phyloP scores from a whole-genome alignment of 768 basidiomycete genomes.

The Naganishia antarctica region DNA sequence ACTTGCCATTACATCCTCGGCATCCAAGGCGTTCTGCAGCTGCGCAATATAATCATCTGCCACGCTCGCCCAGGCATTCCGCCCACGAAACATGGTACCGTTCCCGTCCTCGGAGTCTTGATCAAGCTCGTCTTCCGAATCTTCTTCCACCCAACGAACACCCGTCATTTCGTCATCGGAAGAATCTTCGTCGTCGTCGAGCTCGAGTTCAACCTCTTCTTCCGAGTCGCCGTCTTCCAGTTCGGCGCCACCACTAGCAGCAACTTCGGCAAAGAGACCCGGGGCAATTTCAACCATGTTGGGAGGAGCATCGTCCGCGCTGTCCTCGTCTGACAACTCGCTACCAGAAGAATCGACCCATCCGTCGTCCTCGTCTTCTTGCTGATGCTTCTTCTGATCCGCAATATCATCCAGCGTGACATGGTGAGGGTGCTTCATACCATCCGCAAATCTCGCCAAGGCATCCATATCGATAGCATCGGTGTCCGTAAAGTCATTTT shows the following conservation, averaged over 20 bases:
- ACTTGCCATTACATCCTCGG: slow-evolving; percentile 56
- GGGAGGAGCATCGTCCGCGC: not conserved
- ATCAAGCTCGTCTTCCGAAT: slow-evolving; percentile 38
- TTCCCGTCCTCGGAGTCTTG: slow-evolving; percentile 43
- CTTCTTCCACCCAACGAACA: slow-evolving; percentile 26
- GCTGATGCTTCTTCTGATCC: slow-evolving; percentile 22
- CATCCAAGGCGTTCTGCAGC: slow-evolving; percentile 57
- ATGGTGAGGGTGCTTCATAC: slow-evolving; percentile 18
- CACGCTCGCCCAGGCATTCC: slow-evolving; percentile 54
- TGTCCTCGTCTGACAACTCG: slow-evolving; percentile 22
- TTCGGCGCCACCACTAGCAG: slow-evolving; percentile 1
- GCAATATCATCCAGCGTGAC: slow-evolving; percentile 28
- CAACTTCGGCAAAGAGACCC: slow-evolving; percentile 17
- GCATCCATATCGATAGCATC: slow-evolving; percentile 16
- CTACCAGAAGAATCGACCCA: slow-evolving; percentile 31
- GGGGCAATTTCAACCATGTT: slow-evolving; percentile 22
- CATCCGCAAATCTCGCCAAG: slow-evolving; percentile 22
- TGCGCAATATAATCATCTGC: slow-evolving; percentile 58
- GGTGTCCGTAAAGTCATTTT: not conserved
- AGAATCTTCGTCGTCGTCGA: slow-evolving; percentile 22
- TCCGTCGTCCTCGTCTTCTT: slow-evolving; percentile 28
- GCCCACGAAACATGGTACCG: slow-evolving; percentile 41
- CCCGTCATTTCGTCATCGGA: slow-evolving; percentile 30
- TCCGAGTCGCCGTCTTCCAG: slow-evolving; percentile 12
- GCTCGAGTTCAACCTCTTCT: slow-evolving; percentile 14